A percentile compares a stretch with the other conserved stretches of the same genome.
Conservation (phyloP, 2,329 filamentous ascomycete genomes). For the Dactylellina drechsleri region DNA sequence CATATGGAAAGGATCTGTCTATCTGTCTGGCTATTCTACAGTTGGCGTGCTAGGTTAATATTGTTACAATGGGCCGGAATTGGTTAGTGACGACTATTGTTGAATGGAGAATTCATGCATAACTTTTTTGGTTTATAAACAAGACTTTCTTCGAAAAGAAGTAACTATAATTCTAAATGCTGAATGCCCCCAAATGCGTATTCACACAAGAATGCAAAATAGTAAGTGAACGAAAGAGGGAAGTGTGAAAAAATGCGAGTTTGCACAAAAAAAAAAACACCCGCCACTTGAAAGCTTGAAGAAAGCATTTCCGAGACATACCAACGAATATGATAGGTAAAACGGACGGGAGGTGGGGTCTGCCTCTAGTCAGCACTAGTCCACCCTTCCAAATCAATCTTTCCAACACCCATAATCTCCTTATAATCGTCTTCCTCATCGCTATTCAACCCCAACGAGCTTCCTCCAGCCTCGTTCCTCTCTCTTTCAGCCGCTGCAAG, state of each 20-base stretch:
- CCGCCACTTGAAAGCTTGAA: conserved; percentile 12
- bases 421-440: conserved; percentile 94
- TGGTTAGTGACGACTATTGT: too few relatives aligned
- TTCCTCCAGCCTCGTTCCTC: conserved; percentile 85
- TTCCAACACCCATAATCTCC: conserved; percentile 95
- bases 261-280: conserved; percentile 8
- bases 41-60: too few relatives aligned
- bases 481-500: conserved; percentile 88
- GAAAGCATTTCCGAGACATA: conserved; percentile 23
- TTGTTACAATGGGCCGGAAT: too few relatives aligned
- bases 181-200: conserved; percentile 12
- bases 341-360: conserved; percentile 23
- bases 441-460: conserved; percentile 83
- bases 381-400: conserved; percentile 75
- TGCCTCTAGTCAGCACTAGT: conserved; percentile 58
- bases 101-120: too few relatives aligned
- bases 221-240: not conserved
- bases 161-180: not conserved
- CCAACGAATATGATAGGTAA: conserved; percentile 41
- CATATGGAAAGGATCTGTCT: not conserved
- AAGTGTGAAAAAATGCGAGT: too few relatives aligned
- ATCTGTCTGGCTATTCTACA: too few relatives aligned
- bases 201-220: conserved; percentile 3
- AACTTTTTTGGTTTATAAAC: too few relatives aligned
- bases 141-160: too few relatives aligned